A percentile compares a stretch with the other conserved stretches of the same genome.
Evolutionary conservation across 768 basidiomycete species (phyloP).

Genomic region (Lyophyllum semitale): DNA sequence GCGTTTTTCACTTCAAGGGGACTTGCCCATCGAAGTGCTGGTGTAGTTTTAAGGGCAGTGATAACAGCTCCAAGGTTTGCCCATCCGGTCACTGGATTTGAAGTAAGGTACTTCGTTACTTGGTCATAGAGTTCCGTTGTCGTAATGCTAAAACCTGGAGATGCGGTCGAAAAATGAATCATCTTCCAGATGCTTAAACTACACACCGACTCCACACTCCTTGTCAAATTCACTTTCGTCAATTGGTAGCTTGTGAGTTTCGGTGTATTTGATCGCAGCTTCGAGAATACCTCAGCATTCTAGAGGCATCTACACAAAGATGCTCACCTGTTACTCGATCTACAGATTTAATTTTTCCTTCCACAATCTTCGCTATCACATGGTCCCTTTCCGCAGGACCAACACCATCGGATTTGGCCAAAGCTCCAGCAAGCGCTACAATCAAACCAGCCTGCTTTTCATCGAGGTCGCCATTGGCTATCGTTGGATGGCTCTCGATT

Average conservation of each 20-base stretch:
- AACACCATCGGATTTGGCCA: constrained; percentile 55
- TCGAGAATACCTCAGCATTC: not conserved
- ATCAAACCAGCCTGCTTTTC: constrained; percentile 79
- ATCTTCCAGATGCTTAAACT: not conserved
- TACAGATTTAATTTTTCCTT: constrained; percentile 69
- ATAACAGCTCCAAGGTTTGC: constrained; percentile 67
- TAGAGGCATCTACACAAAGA: not conserved
- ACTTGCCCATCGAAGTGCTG: constrained; percentile 78
- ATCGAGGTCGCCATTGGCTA: constrained; percentile 50
- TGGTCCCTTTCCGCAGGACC: constrained; percentile 58
- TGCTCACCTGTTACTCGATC: constrained; percentile 87
- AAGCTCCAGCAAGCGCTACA: constrained; percentile 62
- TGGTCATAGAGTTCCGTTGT: constrained; percentile 58
- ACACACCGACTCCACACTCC: constrained; percentile 86
- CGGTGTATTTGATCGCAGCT: constrained; percentile 81
- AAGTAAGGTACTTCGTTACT: constrained; percentile 58
- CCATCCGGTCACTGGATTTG: constrained; percentile 71
- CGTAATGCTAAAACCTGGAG: constrained; percentile 77
- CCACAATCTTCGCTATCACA: constrained; percentile 67
- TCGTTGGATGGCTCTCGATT: constrained; percentile 56
- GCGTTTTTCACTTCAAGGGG: constrained; percentile 84
- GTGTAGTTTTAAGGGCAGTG: constrained; percentile 58
- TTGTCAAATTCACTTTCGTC: constrained; percentile 72
- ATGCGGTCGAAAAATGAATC: not conserved
- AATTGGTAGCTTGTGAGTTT: constrained; percentile 59